These are phyloP conservation scores for Pelargonium australe DNA, from an alignment of 441 rosid species.

Conservation along the genomic window DNA sequence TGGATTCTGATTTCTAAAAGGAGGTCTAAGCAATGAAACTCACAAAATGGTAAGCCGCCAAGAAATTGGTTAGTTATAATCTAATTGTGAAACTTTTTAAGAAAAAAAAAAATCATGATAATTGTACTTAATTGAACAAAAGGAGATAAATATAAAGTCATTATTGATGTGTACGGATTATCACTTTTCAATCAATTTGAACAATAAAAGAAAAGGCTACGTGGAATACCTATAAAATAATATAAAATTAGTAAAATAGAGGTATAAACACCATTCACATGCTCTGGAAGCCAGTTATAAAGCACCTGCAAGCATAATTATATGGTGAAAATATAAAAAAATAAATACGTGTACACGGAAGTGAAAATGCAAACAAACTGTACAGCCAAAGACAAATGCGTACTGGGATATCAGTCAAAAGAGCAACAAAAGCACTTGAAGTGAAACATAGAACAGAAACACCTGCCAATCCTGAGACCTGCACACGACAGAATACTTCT, in stretches of 20 bases:
- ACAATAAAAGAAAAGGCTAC: conserved; percentile 12
- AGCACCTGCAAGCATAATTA: conserved; percentile 40
- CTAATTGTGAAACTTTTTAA: no score
- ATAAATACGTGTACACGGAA: conserved; percentile 1
- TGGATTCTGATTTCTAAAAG: no score
- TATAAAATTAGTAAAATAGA: conserved; percentile 40
- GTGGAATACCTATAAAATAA: conserved; percentile 48
- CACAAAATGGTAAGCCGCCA: no score
- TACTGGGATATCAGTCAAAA: conserved; percentile 55
- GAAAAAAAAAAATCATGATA: no score
- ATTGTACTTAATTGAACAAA: no score
- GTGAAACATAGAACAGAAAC: conserved; percentile 57
- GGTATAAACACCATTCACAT: conserved; percentile 29
- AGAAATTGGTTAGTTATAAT: no score
- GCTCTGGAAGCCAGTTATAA: conserved; percentile 38
- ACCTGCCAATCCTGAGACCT: conserved; percentile 62
- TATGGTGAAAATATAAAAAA: background rate
- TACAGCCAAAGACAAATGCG: conserved; percentile 15
- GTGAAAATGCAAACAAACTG: conserved; percentile 6
- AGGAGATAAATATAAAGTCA: no score
- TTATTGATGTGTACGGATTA: background rate
- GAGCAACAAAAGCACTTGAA: conserved; percentile 43
- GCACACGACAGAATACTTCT: conserved; percentile 18
- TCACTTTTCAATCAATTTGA: background rate
- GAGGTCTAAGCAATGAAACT: no score